These are phyloP conservation scores for Kodamaea suecica DNA, from an alignment of 1,139 yeast species.

Conservation along the genomic window DNA sequence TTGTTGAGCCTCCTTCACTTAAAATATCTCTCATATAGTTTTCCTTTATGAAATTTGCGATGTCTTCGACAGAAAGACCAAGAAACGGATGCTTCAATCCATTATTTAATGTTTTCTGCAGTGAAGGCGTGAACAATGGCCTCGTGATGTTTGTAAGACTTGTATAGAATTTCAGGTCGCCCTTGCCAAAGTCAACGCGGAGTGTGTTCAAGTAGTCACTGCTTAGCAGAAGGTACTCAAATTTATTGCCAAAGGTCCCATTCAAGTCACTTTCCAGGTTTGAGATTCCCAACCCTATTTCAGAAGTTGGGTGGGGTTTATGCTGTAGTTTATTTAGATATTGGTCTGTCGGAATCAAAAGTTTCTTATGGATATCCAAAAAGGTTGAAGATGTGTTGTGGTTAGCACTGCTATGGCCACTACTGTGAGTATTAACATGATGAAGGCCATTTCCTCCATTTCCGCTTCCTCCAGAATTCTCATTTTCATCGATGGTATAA, in stretches of 20 bases:
- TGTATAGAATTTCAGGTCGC: slow-evolving; percentile 24
- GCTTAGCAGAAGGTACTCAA: not conserved
- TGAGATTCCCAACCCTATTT: slow-evolving; percentile 24
- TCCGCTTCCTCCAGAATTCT: slow-evolving; percentile 9
- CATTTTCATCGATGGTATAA: slow-evolving; percentile 25
- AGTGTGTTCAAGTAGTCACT: slow-evolving; percentile 12
- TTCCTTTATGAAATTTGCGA: slow-evolving; percentile 27
- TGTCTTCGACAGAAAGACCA: slow-evolving; percentile 32
- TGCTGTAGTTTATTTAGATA: slow-evolving; percentile 25
- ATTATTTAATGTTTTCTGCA: slow-evolving; percentile 17
- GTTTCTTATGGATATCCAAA: slow-evolving; percentile 35
- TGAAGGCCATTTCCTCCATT: no score
- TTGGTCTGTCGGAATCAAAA: slow-evolving; percentile 42
- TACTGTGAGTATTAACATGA: slow-evolving; percentile 9
- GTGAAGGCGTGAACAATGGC: slow-evolving; percentile 26
- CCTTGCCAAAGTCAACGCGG: slow-evolving; percentile 18
- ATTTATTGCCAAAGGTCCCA: not conserved
- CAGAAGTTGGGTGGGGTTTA: slow-evolving; percentile 15
- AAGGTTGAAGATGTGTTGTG: slow-evolving; percentile 13
- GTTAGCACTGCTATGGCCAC: slow-evolving; percentile 10
- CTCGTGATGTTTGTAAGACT: slow-evolving; percentile 20
- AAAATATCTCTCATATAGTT: slow-evolving; percentile 17
- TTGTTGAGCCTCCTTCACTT: not conserved
- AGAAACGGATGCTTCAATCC: slow-evolving; percentile 24
- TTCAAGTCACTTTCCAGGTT: slow-evolving; percentile 7